These are phyloP conservation scores for Thermochaetoides thermophila DNA, from an alignment of 495 filamentous ascomycete species.

Conservation along the genomic window DNA sequence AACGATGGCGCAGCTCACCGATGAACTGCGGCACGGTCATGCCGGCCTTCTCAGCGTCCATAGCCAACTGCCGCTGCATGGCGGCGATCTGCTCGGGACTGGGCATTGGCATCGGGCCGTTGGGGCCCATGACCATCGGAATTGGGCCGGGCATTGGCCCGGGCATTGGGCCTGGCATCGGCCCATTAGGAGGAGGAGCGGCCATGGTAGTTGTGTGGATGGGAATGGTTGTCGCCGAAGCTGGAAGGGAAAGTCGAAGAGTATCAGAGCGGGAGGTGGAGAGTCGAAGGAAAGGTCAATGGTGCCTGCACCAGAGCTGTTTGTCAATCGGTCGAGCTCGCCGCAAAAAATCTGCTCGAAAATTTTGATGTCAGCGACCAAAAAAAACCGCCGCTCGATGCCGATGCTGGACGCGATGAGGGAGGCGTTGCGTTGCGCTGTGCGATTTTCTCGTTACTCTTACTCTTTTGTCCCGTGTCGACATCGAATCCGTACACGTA, in stretches of 20 bases:
- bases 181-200: conserved; percentile 1
- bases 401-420: too few relatives aligned
- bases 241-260: too few relatives aligned
- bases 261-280: conserved; percentile 6
- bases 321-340: too few relatives aligned
- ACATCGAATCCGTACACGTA: conserved; percentile 12
- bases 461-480: not conserved
- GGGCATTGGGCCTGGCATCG: conserved; percentile 7
- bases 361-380: too few relatives aligned
- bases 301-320: conserved; percentile 4
- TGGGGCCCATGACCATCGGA: too few relatives aligned
- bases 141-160: conserved; percentile 26
- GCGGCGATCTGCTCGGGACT: conserved; percentile 67
- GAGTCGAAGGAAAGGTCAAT: too few relatives aligned
- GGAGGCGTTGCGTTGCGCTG: not conserved
- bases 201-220: conserved; percentile 1
- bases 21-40: conserved; percentile 64
- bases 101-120: conserved; percentile 28
- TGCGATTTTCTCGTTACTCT: not conserved
- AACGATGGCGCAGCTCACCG: conserved; percentile 3
- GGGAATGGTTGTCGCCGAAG: too few relatives aligned
- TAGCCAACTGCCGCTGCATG: conserved; percentile 73
- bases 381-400: too few relatives aligned
- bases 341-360: too few relatives aligned
- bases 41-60: conserved; percentile 57